Evolutionary conservation across 1,284 basidiomycete genomes (phyloP), one percentile per base, ranked within the genome.

Genomic region (Sutorius eximius): DNA sequence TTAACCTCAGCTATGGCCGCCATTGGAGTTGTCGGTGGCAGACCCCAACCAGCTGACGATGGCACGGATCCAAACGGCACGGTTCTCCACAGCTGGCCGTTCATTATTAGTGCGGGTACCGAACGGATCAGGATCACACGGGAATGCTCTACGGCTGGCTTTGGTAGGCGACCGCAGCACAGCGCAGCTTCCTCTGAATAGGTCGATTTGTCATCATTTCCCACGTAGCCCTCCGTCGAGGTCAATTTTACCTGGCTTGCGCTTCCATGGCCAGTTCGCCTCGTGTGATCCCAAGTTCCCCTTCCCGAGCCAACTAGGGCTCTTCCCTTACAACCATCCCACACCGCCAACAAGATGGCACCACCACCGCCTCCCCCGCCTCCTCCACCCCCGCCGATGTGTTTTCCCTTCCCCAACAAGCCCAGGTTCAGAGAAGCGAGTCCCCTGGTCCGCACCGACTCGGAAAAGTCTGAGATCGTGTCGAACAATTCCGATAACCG

Each of bases 321-420:
- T 60, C 57, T 62, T 62, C 52, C 48, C 56, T 57, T 57, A 53
- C 30, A 32, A 58, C 64, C 53, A 38, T 52, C 57, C 52, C 51
- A 53, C 24, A 20, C 51, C 53, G 37, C 22, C 56, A 63, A 60
- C 61, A 70, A 61, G 67, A 73, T 76, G 69, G 57, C 77, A 24
- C 77, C 80, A 16, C 66, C 66, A 0, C 70, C 63, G 4, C 73
- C 77, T 0, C 74, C 75, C 0, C 74, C 75, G 0, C 79, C 80
- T 1, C 81, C 82, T 0, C 81, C 82, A 0, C 80, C 82, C 0
- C 82, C 82, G 2, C 82, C 82, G 13, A 71, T 83, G 54, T 85
- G 82, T 58, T 73, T 84, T 27, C 83, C 83, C 9, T 83, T 82
- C 66, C 34, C 71, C 2, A 73, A 74, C 57, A 69, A 49, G 33